Percentiles rank a stretch among this genome's conserved stretches.
These are phyloP conservation scores for Schizonepeta tenuifolia DNA, from an alignment of 257 asterid genomes.

Conservation along the genomic window DNA sequence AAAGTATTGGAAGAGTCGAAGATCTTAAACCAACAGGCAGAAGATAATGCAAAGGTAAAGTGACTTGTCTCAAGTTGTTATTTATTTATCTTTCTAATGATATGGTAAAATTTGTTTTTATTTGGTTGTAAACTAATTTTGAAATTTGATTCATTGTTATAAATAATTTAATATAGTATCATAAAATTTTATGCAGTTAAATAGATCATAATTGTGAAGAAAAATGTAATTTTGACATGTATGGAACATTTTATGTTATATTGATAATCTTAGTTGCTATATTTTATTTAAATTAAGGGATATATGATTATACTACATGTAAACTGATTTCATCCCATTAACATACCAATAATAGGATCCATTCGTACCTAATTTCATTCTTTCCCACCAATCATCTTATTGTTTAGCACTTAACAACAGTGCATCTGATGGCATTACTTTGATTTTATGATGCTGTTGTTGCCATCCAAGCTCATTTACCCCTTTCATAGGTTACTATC, in stretches of 20 bases:
- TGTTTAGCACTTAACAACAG: conserved; percentile 3
- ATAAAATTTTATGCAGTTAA: neutral
- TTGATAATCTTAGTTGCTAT: neutral
- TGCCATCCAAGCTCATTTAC: neutral
- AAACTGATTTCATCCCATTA: neutral
- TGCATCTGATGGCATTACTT: neutral
- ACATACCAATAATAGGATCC: neutral
- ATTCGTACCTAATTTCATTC: neutral
- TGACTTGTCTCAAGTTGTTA: conserved; percentile 4
- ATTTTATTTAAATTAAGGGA: neutral
- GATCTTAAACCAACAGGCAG: conserved; percentile 70
- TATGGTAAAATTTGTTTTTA: neutral
- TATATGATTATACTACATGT: neutral
- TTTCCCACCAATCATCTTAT: too few species aligned
- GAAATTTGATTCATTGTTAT: neutral
- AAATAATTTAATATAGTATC: neutral
- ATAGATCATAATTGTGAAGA: neutral
- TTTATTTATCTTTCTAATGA: neutral
- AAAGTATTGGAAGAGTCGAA: conserved; percentile 67
- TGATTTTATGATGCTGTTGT: neutral
- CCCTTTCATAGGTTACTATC: neutral
- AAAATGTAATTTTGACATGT: neutral
- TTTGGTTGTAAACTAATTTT: neutral
- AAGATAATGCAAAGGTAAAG: conserved; percentile 76
- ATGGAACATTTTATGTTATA: neutral